These are phyloP conservation scores for Arabidopsis hybrid DNA, from an alignment of 441 rosid species.

Conservation along the genomic window DNA sequence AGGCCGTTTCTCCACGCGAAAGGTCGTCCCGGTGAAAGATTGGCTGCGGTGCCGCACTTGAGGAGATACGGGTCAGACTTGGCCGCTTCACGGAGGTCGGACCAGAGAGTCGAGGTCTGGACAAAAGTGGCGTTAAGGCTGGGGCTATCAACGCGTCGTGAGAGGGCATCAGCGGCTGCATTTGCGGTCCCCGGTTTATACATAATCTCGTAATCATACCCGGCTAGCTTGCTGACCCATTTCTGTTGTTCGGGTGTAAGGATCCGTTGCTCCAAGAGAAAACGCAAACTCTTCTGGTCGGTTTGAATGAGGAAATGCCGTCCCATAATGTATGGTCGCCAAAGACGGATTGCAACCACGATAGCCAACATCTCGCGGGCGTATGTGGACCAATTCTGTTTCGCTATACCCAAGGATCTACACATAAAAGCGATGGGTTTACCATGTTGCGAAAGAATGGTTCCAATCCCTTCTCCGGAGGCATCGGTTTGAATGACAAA, in stretches of 20 bases:
- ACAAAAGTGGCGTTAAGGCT: too few relatives aligned
- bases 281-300: rapidly evolving
- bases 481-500: neutral
- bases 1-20: too few relatives aligned
- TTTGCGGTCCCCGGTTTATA: neutral
- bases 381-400: neutral
- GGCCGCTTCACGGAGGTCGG: too few relatives aligned
- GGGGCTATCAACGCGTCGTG: too few relatives aligned
- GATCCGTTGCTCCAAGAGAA: rapidly evolving
- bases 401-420: rapidly evolving
- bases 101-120: too few relatives aligned
- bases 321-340: neutral
- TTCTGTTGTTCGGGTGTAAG: too few relatives aligned
- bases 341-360: neutral
- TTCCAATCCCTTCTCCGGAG: neutral
- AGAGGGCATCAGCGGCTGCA: too few relatives aligned
- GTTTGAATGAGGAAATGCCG: neutral
- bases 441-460: neutral
- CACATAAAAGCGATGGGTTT: neutral
- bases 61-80: too few relatives aligned
- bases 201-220: neutral
- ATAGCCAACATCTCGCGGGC: neutral
- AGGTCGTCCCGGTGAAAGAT: too few relatives aligned
- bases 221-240: neutral
- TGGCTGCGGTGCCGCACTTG: too few relatives aligned